phyloP scores from a whole-genome alignment of 1,139 yeast species.

The Kazachstania sp. region DNA sequence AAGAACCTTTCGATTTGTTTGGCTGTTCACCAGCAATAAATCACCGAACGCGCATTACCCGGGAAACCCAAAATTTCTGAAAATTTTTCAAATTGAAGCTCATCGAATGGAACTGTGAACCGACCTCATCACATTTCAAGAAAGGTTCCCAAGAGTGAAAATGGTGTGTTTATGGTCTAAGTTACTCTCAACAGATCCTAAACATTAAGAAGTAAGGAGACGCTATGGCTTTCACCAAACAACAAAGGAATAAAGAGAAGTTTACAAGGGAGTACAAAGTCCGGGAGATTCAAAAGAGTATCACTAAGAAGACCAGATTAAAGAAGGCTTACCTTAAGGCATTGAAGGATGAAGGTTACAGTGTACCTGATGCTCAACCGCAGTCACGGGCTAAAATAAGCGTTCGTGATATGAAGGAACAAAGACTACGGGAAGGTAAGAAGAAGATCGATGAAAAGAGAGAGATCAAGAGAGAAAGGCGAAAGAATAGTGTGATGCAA shows the following conservation, averaged over 20 bases:
- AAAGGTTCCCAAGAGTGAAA: too few relatives aligned
- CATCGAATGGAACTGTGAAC: too few relatives aligned
- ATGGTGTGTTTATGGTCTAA: too few relatives aligned
- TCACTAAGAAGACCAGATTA: slow-evolving; percentile 74
- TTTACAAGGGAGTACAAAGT: slow-evolving; percentile 31
- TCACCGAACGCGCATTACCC: neutral
- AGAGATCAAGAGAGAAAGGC: slow-evolving; percentile 39
- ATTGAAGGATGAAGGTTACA: slow-evolving; percentile 60
- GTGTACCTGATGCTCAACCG: slow-evolving; percentile 35
- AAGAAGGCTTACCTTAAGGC: slow-evolving; percentile 76
- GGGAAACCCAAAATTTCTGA: neutral
- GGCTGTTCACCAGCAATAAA: neutral
- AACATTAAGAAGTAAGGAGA: neutral
- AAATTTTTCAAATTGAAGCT: too few relatives aligned
- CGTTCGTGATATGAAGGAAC: slow-evolving; percentile 17
- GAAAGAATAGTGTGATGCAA: slow-evolving; percentile 34
- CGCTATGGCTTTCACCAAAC: slow-evolving; percentile 19
- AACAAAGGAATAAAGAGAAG: slow-evolving; percentile 21
- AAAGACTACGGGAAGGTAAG: slow-evolving; percentile 16
- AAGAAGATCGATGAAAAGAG: slow-evolving; percentile 33
- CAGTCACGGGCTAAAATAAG: slow-evolving; percentile 12
- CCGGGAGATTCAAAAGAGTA: slow-evolving; percentile 62
- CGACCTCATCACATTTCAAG: too few relatives aligned
- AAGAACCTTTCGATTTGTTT: neutral
- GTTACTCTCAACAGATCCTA: too few relatives aligned